Evolutionary conservation across 208 protist genomes (phyloP).

Genomic region (Wallacemonas rigidus): DNA sequence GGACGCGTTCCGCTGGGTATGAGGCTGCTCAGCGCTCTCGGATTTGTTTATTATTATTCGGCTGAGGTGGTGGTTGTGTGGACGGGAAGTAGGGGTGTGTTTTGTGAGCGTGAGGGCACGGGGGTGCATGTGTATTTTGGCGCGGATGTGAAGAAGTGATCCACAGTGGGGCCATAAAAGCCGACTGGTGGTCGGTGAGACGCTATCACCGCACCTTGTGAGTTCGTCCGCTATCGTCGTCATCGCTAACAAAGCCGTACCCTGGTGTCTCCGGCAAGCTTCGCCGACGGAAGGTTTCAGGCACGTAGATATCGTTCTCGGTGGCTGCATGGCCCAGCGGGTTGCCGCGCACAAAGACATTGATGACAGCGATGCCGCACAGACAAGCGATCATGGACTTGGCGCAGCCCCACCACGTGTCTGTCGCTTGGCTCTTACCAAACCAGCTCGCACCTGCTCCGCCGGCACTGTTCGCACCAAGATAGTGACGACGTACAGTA

Average conservation of each 20-base stretch:
- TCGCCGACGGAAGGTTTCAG: slow-evolving; percentile 11
- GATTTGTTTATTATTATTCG: no score
- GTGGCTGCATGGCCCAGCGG: slow-evolving; percentile 42
- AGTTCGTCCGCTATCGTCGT: slow-evolving; percentile 15
- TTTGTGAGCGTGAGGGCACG: no score
- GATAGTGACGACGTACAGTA: background rate
- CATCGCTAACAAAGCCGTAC: slow-evolving; percentile 72
- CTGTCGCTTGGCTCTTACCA: slow-evolving; percentile 14
- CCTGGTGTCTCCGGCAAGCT: slow-evolving; percentile 30
- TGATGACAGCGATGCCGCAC: slow-evolving; percentile 61
- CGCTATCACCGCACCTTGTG: background rate
- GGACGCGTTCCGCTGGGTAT: no score
- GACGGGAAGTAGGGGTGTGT: no score
- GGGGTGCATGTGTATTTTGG: no score
- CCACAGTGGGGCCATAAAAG: no score
- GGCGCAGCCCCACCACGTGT: slow-evolving; percentile 39
- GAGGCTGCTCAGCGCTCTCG: no score
- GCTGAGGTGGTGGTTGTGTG: no score
- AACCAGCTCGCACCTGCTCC: slow-evolving; percentile 71
- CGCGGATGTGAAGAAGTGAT: no score
- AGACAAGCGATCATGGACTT: slow-evolving; percentile 46
- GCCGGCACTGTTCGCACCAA: slow-evolving; percentile 5
- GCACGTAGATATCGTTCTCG: slow-evolving; percentile 52
- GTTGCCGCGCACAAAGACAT: slow-evolving; percentile 71
- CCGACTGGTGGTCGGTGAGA: no score